phyloP scores from a whole-genome alignment of 352 stramenopile species.

The Pythium dissimile region DNA sequence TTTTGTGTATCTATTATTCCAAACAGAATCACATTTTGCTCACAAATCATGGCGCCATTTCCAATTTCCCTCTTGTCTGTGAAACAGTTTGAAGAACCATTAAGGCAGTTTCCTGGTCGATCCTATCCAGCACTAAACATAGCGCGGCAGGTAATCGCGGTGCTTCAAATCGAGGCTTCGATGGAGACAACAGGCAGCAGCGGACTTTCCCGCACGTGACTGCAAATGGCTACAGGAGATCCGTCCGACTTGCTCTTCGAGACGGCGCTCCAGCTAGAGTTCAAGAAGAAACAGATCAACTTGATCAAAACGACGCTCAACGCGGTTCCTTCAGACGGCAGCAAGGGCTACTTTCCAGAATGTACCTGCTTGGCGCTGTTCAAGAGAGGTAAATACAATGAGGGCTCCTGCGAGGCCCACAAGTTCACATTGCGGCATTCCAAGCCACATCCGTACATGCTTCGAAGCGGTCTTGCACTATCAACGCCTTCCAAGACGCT shows the following conservation, averaged over 20 bases:
- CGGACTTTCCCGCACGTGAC: background rate
- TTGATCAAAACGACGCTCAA: constrained; percentile 10
- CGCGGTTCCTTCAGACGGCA: background rate
- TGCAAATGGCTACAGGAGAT: no score
- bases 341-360: constrained; percentile 19
- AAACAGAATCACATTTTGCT: constrained; percentile 9
- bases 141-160: no score
- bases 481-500: background rate
- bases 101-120: no score
- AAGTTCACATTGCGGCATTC: constrained; percentile 60
- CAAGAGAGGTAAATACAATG: constrained; percentile 49
- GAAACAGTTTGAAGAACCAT: no score
- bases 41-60: no score
- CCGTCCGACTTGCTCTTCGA: constrained; percentile 13
- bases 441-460: constrained; percentile 32
- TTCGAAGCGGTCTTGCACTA: background rate
- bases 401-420: constrained; percentile 49
- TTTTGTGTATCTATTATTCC: constrained; percentile 14
- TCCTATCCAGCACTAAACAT: constrained; percentile 3
- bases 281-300: constrained; percentile 15
- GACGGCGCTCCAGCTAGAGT: constrained; percentile 10
- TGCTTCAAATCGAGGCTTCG: no score
- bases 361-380: constrained; percentile 41
- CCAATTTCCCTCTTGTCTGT: no score
- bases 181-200: background rate